Evolutionary conservation across 202 grass and related monocot species (phyloP), one percentile per base, ranked within the genome.

Genomic region (Zizania palustris): DNA sequence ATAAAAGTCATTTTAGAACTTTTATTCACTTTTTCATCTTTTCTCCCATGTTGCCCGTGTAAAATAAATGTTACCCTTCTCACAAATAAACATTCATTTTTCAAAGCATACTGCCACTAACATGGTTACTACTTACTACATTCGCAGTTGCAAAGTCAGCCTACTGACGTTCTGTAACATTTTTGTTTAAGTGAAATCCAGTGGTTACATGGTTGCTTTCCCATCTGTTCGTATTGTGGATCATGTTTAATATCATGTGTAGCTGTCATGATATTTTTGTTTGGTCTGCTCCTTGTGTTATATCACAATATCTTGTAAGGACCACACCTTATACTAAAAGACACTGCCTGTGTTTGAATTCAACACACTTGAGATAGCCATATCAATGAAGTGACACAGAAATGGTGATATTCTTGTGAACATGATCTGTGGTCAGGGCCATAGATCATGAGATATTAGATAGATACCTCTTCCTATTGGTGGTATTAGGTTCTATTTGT

Each of bases 271-370:
- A 61, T 78, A 51, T 53, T 78, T 87, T 61, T 67, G 59, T 60
- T 77, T 77, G 3, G 40, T 50, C 72, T 16, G 8, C 18, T 79
- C 62, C 46, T 83, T 35, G 15, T 40, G 35, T 83, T 62, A 12
- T 80, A 65, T 69, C 36, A 51, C 42, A 69, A 74, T 83, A 56
- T 74, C 73, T 83, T 79, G 19, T 12, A 68, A 68, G 60, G 74
- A 68, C 73, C 61, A 73, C 53, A 45, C 35, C 65, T 82, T 72
- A 21, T 50, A 65, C 37, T 73, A 63, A 73, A 76, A 16, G 22
- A 40, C 36, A 83, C 5, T 50, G 20, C 9, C 54, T 74, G 37
- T 80, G 21, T 77, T 33, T 62, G 45, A 63, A 71, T 69, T 33
- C 35, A 76, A 49, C 63, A 43, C n/a, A 28, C 45, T 72, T 72